These are phyloP conservation scores for Euphorbia lathyris DNA, from an alignment of 345 rosid genomes.

Conservation along the genomic window DNA sequence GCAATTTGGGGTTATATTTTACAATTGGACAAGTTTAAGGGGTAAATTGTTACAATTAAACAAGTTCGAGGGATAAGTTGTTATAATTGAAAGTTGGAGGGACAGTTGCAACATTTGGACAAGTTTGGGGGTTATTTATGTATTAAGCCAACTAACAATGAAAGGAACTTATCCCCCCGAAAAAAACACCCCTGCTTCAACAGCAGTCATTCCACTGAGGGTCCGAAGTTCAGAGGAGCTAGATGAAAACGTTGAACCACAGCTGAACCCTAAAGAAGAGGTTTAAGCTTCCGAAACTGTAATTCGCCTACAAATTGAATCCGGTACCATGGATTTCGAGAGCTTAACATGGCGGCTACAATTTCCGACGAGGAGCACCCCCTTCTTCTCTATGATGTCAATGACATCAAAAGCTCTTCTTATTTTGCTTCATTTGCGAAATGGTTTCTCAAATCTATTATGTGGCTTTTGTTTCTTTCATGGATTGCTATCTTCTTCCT, in stretches of 20 bases:
- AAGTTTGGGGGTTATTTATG: no score
- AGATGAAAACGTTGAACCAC: neutral
- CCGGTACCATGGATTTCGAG: neutral
- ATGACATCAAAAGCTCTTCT: constrained; percentile 14
- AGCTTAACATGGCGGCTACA: neutral
- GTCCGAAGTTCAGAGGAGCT: no score
- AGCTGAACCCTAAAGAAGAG: neutral
- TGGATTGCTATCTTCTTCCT: constrained; percentile 55
- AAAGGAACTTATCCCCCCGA: no score
- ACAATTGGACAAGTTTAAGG: no score
- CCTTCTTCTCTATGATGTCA: neutral
- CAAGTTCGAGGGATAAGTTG: no score
- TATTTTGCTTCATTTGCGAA: constrained; percentile 34
- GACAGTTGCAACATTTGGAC: no score
- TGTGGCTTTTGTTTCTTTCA: constrained; percentile 46
- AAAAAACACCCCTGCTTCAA: no score
- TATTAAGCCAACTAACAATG: no score
- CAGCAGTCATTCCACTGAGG: no score
- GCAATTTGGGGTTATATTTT: no score
- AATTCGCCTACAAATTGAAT: neutral
- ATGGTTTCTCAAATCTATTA: constrained; percentile 48
- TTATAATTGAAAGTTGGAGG: no score
- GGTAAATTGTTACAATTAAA: no score
- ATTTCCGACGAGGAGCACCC: neutral
- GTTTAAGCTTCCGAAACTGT: neutral